Percentiles rank a stretch among this genome's conserved stretches.
Evolutionary conservation across 148 eudicot species (phyloP).

Genomic region (Tetragonia tetragonoides): DNA sequence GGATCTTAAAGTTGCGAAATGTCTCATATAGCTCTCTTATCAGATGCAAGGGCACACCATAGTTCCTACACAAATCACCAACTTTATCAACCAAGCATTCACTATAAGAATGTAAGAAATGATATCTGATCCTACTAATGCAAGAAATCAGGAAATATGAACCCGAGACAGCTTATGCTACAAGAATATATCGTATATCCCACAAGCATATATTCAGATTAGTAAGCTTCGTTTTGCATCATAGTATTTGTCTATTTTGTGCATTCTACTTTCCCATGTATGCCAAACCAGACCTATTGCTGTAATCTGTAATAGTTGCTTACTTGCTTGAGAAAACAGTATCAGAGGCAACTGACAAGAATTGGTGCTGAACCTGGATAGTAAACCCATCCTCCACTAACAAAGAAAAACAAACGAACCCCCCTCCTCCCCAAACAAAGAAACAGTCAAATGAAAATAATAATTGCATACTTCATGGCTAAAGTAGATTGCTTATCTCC

Average conservation of each 20-base stretch:
- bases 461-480: no score
- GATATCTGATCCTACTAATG: background rate
- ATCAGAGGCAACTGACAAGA: no score
- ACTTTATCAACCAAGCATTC: conserved; percentile 20
- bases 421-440: background rate
- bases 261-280: no score
- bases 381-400: background rate
- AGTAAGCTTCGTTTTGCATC: background rate
- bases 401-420: background rate
- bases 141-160: background rate
- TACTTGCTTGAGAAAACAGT: no score
- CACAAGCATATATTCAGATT: background rate
- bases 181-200: background rate
- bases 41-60: conserved; percentile 94
- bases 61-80: conserved; percentile 49
- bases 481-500: background rate
- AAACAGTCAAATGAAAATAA: background rate
- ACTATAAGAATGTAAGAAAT: background rate
- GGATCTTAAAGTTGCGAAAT: conserved; percentile 90
- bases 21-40: conserved; percentile 98
- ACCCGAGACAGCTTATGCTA: background rate
- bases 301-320: no score
- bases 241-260: background rate
- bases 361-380: background rate
- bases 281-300: no score